Conservation (phyloP, 768 basidiomycete genomes). For the Macrolepiota dolichaula region DNA sequence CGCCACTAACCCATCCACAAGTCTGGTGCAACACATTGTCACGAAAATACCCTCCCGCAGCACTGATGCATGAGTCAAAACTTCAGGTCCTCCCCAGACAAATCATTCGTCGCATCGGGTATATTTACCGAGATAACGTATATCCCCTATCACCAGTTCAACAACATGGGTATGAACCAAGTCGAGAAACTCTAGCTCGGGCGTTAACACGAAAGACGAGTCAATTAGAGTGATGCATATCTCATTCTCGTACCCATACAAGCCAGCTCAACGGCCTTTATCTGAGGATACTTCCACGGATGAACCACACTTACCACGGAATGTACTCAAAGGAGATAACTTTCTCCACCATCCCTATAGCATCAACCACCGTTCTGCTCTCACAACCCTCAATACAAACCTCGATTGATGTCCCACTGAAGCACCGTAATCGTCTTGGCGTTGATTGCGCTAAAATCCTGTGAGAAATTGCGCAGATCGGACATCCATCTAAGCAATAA, state of each 20-base stretch:
- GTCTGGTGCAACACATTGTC: slow-evolving; percentile 34
- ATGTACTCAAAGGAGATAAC: slow-evolving; percentile 52
- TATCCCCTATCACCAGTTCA: slow-evolving; percentile 24
- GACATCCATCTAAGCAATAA: slow-evolving; percentile 37
- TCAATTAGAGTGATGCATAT: slow-evolving; percentile 43
- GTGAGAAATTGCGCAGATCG: slow-evolving; percentile 45
- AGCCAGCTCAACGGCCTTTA: slow-evolving; percentile 39
- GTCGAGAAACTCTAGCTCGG: slow-evolving; percentile 22
- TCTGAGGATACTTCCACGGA: background rate
- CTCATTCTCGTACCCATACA: slow-evolving; percentile 30
- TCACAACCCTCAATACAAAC: slow-evolving; percentile 51
- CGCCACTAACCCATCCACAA: slow-evolving; percentile 26
- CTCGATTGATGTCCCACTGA: slow-evolving; percentile 53
- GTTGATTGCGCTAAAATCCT: slow-evolving; percentile 18
- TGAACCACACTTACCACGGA: slow-evolving; percentile 29
- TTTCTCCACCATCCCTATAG: slow-evolving; percentile 45
- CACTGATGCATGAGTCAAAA: slow-evolving; percentile 33
- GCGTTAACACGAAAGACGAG: slow-evolving; percentile 39
- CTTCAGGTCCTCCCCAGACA: slow-evolving; percentile 45
- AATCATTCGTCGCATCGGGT: slow-evolving; percentile 32
- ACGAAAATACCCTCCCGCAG: slow-evolving; percentile 42
- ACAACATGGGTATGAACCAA: slow-evolving; percentile 46
- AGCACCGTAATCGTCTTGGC: slow-evolving; percentile 61
- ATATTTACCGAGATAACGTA: slow-evolving; percentile 10
- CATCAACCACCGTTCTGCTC: slow-evolving; percentile 42